phyloP scores from a whole-genome alignment of 2,329 filamentous ascomycete genomes.

The Penicillium sp. region DNA sequence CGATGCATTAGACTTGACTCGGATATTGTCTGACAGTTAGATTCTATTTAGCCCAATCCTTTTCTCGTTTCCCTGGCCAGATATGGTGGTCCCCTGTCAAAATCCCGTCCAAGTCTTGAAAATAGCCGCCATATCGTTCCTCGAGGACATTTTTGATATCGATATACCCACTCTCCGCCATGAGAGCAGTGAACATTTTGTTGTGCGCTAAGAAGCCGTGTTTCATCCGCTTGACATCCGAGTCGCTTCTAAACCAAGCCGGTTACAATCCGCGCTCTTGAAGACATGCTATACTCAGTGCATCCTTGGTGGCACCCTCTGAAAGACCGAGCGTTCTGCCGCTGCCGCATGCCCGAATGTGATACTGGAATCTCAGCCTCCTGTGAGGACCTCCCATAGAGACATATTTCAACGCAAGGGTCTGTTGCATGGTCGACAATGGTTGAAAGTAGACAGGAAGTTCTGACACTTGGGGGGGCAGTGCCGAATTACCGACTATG shows the following conservation, averaged over 20 bases:
- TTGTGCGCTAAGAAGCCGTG: conserved; percentile 53
- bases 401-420: conserved; percentile 42
- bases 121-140: conserved; percentile 49
- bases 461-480: conserved; percentile 38
- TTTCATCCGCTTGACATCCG: conserved; percentile 52
- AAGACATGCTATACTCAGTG: conserved; percentile 47
- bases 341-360: conserved; percentile 45
- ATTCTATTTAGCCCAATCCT: conserved; percentile 40
- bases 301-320: conserved; percentile 36
- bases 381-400: conserved; percentile 44
- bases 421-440: conserved; percentile 45
- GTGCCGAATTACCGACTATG: conserved; percentile 17
- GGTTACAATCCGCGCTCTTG: conserved; percentile 48
- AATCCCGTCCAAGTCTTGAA: conserved; percentile 41
- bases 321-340: conserved; percentile 38
- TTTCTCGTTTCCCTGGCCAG: conserved; percentile 32
- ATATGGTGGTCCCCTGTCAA: conserved; percentile 32
- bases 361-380: conserved; percentile 48
- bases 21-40: conserved; percentile 44
- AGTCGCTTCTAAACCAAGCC: conserved; percentile 49
- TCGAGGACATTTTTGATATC: conserved; percentile 51
- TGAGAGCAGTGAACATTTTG: conserved; percentile 45
- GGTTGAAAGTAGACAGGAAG: conserved; percentile 34
- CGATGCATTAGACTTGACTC: conserved; percentile 34
- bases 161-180: conserved; percentile 44